Evolutionary conservation across 179 eudicot species (phyloP).

Genomic region (Camellia oleifera): DNA sequence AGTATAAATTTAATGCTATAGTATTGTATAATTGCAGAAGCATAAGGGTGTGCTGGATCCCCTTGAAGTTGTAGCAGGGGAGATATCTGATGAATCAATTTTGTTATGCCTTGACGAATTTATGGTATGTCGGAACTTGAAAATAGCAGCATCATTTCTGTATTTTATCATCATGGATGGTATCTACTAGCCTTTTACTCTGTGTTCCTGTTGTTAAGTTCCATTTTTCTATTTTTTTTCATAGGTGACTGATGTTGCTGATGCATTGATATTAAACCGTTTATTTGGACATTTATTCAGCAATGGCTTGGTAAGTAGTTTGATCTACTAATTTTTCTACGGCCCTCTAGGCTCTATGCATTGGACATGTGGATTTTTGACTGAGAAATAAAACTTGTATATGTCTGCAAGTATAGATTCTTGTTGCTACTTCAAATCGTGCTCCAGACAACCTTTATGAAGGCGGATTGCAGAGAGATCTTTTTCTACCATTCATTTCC

Average conservation of each 20-base stretch:
- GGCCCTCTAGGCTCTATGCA: neutral
- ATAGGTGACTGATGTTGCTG: conserved; percentile 96
- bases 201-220: conserved; percentile 7
- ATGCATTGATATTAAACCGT: conserved; percentile 88
- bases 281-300: conserved; percentile 73
- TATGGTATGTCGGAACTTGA: conserved; percentile 54
- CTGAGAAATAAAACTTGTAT: neutral
- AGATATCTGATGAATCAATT: conserved; percentile 85
- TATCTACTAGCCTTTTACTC: neutral
- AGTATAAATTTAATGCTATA: neutral
- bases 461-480: conserved; percentile 94
- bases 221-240: conserved; percentile 11
- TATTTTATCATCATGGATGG: neutral
- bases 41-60: conserved; percentile 93
- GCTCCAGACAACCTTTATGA: conserved; percentile 93
- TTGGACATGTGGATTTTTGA: neutral
- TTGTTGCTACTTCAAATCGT: conserved; percentile 93
- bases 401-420: conserved; percentile 49
- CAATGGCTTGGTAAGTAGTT: conserved; percentile 70
- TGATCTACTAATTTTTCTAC: neutral
- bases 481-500: conserved; percentile 86
- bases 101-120: conserved; percentile 93
- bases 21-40: conserved; percentile 41
- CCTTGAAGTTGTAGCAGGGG: conserved; percentile 90
- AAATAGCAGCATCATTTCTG: neutral